These are phyloP conservation scores for Puccinia triticina DNA, from an alignment of 1,284 basidiomycete species.

Conservation along the genomic window DNA sequence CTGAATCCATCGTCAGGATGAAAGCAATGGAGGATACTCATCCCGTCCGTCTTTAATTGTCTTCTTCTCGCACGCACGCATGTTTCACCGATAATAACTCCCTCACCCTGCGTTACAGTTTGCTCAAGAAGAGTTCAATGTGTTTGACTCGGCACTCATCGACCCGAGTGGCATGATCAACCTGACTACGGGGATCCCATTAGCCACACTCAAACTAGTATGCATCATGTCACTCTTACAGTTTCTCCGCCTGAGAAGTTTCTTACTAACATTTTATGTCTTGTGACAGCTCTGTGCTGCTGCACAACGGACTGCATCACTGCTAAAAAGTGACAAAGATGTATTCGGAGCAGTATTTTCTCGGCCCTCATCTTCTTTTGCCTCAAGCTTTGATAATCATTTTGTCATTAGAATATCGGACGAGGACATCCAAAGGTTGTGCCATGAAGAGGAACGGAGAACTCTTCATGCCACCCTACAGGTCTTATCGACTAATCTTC, in stretches of 20 bases:
- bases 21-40: conserved; percentile 28
- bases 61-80: neutral
- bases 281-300: conserved; percentile 17
- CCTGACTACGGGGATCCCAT: conserved; percentile 33
- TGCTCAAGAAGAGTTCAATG: conserved; percentile 66
- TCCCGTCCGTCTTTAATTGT: conserved; percentile 16
- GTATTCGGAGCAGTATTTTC: conserved; percentile 35
- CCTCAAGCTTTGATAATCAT: conserved; percentile 60
- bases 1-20: conserved; percentile 31
- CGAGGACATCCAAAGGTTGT: conserved; percentile 31
- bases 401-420: conserved; percentile 53
- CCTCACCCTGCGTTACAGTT: neutral
- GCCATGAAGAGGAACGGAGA: conserved; percentile 22
- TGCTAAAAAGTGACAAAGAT: conserved; percentile 33
- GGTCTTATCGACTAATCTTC: conserved; percentile 23
- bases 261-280: neutral
- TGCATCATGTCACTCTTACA: neutral
- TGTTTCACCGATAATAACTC: neutral
- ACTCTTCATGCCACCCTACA: neutral
- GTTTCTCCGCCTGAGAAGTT: neutral
- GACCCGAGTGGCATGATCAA: conserved; percentile 46
- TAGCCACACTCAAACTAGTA: conserved; percentile 41
- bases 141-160: conserved; percentile 22
- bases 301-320: conserved; percentile 29
- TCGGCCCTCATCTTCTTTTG: conserved; percentile 68